These are phyloP conservation scores for Cercospora beticola DNA, from an alignment of 2,329 filamentous ascomycete genomes.

Conservation along the genomic window DNA sequence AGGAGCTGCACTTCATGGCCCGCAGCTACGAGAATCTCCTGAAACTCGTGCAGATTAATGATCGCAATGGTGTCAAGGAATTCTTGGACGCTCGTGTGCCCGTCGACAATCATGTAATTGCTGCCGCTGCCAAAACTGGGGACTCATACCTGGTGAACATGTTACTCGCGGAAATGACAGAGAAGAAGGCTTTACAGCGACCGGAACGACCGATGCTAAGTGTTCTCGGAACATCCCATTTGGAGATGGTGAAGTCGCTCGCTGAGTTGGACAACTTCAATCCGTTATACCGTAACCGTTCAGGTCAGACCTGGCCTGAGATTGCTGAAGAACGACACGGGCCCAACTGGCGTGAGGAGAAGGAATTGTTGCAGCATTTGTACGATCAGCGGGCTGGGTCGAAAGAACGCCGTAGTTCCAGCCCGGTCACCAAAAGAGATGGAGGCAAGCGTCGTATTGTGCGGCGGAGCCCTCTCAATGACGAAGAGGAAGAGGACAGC, in stretches of 20 bases:
- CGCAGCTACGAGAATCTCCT: conserved; percentile 51
- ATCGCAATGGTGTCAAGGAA: conserved; percentile 50
- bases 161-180: conserved; percentile 56
- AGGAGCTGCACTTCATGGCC: conserved; percentile 51
- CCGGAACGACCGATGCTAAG: conserved; percentile 90
- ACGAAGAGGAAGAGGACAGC: conserved; percentile 19
- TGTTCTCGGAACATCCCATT: conserved; percentile 84
- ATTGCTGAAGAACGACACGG: conserved; percentile 80
- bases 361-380: conserved; percentile 72
- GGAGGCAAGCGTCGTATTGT: conserved; percentile 28
- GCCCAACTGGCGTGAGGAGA: conserved; percentile 87
- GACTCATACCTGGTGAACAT: conserved; percentile 85
- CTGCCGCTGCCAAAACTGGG: conserved; percentile 86
- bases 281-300: conserved; percentile 70
- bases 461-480: conserved; percentile 21
- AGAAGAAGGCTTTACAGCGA: conserved; percentile 61
- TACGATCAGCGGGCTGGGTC: conserved; percentile 55
- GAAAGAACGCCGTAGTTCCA: conserved; percentile 35
- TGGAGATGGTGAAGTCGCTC: conserved; percentile 69
- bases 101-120: conserved; percentile 77
- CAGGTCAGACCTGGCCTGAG: conserved; percentile 81
- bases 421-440: conserved; percentile 39
- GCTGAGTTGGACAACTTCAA: conserved; percentile 63
- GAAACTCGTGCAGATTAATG: conserved; percentile 50
- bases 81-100: conserved; percentile 46